Percentiles rank a stretch among this genome's conserved stretches.
Conservation (phyloP, 805 yeast genomes). For the Maudiozyma serrabonitensis region DNA sequence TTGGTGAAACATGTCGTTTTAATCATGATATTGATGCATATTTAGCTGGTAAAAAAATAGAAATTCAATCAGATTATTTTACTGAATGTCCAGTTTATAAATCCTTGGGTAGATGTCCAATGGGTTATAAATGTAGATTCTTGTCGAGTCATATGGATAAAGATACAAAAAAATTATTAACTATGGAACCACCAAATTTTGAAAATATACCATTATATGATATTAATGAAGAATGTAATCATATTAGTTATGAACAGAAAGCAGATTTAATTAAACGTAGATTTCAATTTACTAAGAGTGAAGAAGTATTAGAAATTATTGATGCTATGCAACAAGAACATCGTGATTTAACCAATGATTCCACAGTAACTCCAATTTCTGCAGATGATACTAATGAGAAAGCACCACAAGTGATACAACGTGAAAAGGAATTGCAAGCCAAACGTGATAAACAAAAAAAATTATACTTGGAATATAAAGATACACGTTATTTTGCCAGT, state of each 20-base stretch:
- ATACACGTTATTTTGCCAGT: constrained; percentile 64
- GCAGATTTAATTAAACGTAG: constrained; percentile 38
- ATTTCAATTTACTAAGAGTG: constrained; percentile 49
- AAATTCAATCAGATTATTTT: constrained; percentile 46
- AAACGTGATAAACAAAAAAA: constrained; percentile 26
- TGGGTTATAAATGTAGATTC: constrained; percentile 91
- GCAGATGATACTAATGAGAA: background rate
- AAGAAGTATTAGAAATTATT: constrained; percentile 49
- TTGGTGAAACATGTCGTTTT: constrained; percentile 67
- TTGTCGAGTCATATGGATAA: constrained; percentile 55
- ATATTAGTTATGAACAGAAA: constrained; percentile 37
- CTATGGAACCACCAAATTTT: constrained; percentile 16
- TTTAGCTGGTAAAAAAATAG: constrained; percentile 55
- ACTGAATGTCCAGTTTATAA: constrained; percentile 67
- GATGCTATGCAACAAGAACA: constrained; percentile 43
- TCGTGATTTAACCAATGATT: constrained; percentile 14
- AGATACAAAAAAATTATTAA: constrained; percentile 29
- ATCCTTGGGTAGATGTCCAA: constrained; percentile 82
- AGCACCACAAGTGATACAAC: constrained; percentile 14
- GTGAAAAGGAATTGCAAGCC: constrained; percentile 26
- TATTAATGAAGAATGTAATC: constrained; percentile 53
- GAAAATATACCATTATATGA: constrained; percentile 25
- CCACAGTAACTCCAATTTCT: background rate
- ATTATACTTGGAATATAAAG: constrained; percentile 41
- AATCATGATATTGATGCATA: constrained; percentile 67